Evolutionary conservation across 2,329 filamentous ascomycete species (phyloP), one percentile per base, ranked within the genome.

Genomic region (Proliferodiscus dingleyae): DNA sequence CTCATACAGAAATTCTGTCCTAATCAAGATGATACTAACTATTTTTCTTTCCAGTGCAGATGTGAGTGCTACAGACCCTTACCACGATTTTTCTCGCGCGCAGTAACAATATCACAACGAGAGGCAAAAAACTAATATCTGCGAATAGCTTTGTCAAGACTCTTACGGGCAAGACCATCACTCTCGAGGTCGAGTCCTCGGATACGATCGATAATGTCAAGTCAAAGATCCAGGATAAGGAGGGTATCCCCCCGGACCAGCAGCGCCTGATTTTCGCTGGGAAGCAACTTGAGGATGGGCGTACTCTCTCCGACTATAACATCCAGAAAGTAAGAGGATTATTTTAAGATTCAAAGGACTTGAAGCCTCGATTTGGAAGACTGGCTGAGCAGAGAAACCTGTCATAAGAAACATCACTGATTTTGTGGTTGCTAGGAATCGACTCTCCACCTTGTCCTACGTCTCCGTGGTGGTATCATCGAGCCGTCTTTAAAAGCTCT

Each of bases 181-280:
- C 93, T 75, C 86, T 96, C 67, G 91, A 97, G 85, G 90, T 96
- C 72, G 91, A 96, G 85, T 95, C 89, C 68, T 89, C 83, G 69
- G 91, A 97, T 77, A 96, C 91, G 67, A 97, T 97, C 79, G 91
- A 97, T 84, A 97, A 96, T 83, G 91, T 97, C 75, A 97, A 97
- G 85, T 85, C 84, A 78, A 96, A 96, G 87, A 96, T 97, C 74
- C 91, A 96, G 80, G 90, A 96, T 77, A 96, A 96, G 87, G 91
- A 96, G 79, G 91, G 91, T 65, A 96, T 96, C 63, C 91, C 91
- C 65, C 90, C 90, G 60, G 91, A 96, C 75, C 90, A 96, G 75
- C 91, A 97, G 81, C 90, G 91, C 69, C 74, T 97, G 78, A 96
- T 96, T 78, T 97, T 97, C 72, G 90, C 90, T 65, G 90, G 91